Percentiles rank a stretch among this genome's conserved stretches.
These are phyloP conservation scores for Penicillium sp. DNA, from an alignment of 2,329 filamentous ascomycete genomes.

Conservation along the genomic window DNA sequence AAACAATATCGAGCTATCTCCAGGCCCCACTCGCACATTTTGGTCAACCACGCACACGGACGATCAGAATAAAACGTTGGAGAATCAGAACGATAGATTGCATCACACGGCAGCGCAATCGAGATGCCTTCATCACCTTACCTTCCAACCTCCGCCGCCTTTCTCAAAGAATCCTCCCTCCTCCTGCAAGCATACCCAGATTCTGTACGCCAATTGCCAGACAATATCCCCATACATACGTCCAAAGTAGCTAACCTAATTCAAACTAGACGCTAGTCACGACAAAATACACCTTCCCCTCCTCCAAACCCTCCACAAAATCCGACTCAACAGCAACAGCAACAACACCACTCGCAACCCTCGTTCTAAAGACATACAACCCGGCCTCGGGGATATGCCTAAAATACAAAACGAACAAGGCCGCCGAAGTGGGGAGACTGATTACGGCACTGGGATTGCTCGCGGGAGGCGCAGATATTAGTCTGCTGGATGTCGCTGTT, in stretches of 20 bases:
- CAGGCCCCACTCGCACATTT: neutral
- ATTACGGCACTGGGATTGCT: constrained; percentile 77
- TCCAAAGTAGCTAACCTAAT: constrained; percentile 2
- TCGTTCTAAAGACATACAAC: constrained; percentile 90
- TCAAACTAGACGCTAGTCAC: constrained; percentile 81
- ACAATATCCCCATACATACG: too few relatives aligned
- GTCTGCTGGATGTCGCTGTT: constrained; percentile 57
- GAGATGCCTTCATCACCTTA: constrained; percentile 67
- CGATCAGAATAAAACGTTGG: neutral
- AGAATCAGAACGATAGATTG: neutral
- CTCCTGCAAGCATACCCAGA: constrained; percentile 85
- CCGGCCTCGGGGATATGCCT: constrained; percentile 78
- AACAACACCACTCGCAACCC: constrained; percentile 62
- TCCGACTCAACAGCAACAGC: constrained; percentile 22
- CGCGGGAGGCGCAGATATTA: constrained; percentile 70
- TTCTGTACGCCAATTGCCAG: constrained; percentile 64
- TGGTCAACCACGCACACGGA: neutral
- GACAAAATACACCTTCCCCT: constrained; percentile 80
- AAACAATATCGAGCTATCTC: neutral
- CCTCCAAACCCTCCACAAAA: constrained; percentile 35
- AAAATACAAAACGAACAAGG: constrained; percentile 91
- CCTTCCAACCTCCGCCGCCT: constrained; percentile 82
- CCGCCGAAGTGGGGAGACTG: constrained; percentile 83
- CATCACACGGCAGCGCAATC: neutral
- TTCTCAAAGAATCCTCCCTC: constrained; percentile 84